Evolutionary conservation across 306 rosid species (phyloP), one percentile per base, ranked within the genome.

Genomic region (Prunus mira): DNA sequence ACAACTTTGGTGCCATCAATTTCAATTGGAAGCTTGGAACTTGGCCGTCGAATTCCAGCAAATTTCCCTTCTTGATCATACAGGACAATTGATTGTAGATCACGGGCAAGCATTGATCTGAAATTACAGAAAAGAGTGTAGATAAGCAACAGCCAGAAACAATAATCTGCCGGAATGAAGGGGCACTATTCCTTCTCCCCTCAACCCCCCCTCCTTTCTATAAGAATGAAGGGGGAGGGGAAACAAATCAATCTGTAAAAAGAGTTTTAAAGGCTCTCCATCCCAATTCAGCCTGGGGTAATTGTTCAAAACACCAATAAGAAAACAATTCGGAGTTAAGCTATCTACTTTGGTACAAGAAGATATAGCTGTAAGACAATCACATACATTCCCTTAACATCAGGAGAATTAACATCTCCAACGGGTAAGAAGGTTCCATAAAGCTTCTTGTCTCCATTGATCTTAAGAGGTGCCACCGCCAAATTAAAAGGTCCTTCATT

Each of bases 41-140:
- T 83, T 12, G 98, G 97, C 13, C 97, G 84, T 80, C 98, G 86
- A 76, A 95, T 89, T 81, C 98, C 98, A 12, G 78, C 96, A 73
- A 95, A 90, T 85, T 95, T 90, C 64, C 98, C 97, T 77, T 92
- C 93, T 77, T 32, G 82, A 75, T 95, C 97, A 73, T 92, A 95
- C 70, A 92, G 84, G 85, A 95, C 89, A 76, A 95, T 76, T 58
- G 97, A 95, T 73, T 92, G 97, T 71, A 95, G 87, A 86, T 95
- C 97, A 66, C 97, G 96, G 76, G 93, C 93, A 89, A 95, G 96
- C 98, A 95, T 92, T 6, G 97, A 95, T 89, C 98, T 95, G 78
- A 83, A 80, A 74, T 69, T 62, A 81, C 11, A 66, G 67, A 73
- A 77, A 27, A 15, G 72, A 80, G 34, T n/a, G 54, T 17, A 43